These are phyloP conservation scores for Plasmodium malariae DNA, from an alignment of 169 alveolate species.

Conservation along the genomic window DNA sequence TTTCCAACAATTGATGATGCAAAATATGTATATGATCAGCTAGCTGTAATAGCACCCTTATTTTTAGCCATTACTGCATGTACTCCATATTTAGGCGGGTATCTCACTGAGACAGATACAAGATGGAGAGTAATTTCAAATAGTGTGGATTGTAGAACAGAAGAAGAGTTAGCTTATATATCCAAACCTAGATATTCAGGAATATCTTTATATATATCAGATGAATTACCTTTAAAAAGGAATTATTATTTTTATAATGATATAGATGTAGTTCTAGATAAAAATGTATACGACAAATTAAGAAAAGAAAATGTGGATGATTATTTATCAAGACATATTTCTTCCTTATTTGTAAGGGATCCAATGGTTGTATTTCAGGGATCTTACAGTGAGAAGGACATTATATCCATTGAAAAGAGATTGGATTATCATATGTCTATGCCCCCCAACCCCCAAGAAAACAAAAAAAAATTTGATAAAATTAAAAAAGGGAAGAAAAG, in stretches of 20 bases:
- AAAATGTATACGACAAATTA: slow-evolving; percentile 84
- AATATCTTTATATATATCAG: slow-evolving; percentile 92
- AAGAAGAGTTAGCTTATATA: slow-evolving; percentile 88
- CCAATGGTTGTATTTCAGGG: slow-evolving; percentile 94
- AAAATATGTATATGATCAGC: slow-evolving; percentile 93
- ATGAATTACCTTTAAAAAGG: slow-evolving; percentile 82
- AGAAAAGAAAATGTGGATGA: slow-evolving; percentile 88
- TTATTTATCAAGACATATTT: slow-evolving; percentile 92
- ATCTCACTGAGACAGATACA: slow-evolving; percentile 92
- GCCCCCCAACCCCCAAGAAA: too few species aligned
- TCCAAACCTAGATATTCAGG: slow-evolving; percentile 93
- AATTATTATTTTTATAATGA: slow-evolving; percentile 88
- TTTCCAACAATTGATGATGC: slow-evolving; percentile 90
- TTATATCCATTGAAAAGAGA: slow-evolving; percentile 70
- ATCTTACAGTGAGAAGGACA: slow-evolving; percentile 71
- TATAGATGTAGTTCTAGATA: slow-evolving; percentile 87
- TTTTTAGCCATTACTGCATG: slow-evolving; percentile 94
- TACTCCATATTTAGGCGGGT: slow-evolving; percentile 95
- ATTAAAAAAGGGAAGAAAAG: not conserved
- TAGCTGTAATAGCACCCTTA: slow-evolving; percentile 94
- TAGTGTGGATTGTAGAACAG: slow-evolving; percentile 95
- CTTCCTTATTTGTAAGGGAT: slow-evolving; percentile 92
- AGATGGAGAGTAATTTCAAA: slow-evolving; percentile 94
- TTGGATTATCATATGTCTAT: too few species aligned
- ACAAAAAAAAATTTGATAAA: slow-evolving; percentile 56